Evolutionary conservation across 2,329 filamentous ascomycete genomes (phyloP).

Genomic region (Canariomyces notabilis): DNA sequence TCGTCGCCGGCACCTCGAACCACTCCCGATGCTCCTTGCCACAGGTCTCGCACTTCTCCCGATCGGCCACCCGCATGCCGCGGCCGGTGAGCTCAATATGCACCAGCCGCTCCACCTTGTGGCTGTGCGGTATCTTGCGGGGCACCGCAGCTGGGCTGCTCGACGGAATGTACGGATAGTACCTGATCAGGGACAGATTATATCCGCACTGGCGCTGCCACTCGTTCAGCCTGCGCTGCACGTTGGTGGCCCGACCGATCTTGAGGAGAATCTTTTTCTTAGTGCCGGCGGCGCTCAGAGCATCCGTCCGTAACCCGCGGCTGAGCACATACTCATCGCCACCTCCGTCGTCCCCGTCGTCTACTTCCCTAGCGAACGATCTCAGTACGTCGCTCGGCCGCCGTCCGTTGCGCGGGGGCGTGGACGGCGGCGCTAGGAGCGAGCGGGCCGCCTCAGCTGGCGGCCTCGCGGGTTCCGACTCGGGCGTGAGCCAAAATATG

Average conservation of each 20-base stretch:
- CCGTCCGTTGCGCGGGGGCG: conserved; percentile 37
- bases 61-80: conserved; percentile 48
- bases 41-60: conserved; percentile 65
- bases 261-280: conserved; percentile 58
- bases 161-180: conserved; percentile 74
- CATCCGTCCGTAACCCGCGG: conserved; percentile 21
- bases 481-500: conserved; percentile 92
- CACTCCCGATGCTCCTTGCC: conserved; percentile 86
- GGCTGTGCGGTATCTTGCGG: conserved; percentile 75
- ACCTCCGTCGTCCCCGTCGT: conserved; percentile 5
- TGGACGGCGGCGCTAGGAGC: conserved; percentile 48
- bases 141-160: conserved; percentile 35
- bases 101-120: conserved; percentile 83
- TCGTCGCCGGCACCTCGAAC: conserved; percentile 81
- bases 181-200: conserved; percentile 79
- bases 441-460: conserved; percentile 56
- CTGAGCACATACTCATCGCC: background rate
- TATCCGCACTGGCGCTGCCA: conserved; percentile 94
- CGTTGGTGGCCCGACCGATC: conserved; percentile 69
- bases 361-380: conserved; percentile 36
- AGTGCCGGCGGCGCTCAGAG: conserved; percentile 22
- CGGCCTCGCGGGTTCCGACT: conserved; percentile 48
- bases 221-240: conserved; percentile 84
- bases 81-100: conserved; percentile 77
- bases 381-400: conserved; percentile 52